Conservation (phyloP, 2,329 filamentous ascomycete species). For the Aureobasidium musti region DNA sequence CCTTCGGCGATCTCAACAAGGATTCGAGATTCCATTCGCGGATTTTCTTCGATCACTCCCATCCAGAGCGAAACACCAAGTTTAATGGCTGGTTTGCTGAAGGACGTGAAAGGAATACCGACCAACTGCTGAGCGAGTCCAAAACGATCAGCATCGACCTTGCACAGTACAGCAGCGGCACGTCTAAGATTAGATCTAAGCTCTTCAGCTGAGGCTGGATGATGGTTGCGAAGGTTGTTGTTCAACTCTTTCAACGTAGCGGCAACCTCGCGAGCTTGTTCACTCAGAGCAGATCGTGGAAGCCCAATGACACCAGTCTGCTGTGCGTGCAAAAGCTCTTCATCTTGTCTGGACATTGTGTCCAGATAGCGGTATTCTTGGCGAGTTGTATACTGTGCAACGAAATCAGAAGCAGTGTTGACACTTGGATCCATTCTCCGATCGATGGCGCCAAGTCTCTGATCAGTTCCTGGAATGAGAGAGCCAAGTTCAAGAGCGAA, state of each 20-base stretch:
- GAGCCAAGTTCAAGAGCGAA: slow-evolving; percentile 94
- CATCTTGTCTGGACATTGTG: slow-evolving; percentile 66
- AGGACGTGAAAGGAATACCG: slow-evolving; percentile 86
- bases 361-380: slow-evolving; percentile 94
- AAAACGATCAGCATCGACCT: slow-evolving; percentile 71
- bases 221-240: slow-evolving; percentile 67
- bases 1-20: slow-evolving; percentile 84
- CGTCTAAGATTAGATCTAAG: slow-evolving; percentile 79
- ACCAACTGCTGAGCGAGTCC: slow-evolving; percentile 85
- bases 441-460: slow-evolving; percentile 80
- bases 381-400: slow-evolving; percentile 94
- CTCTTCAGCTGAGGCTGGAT: slow-evolving; percentile 69
- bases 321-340: slow-evolving; percentile 49
- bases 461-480: slow-evolving; percentile 80
- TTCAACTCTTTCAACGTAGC: slow-evolving; percentile 71
- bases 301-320: slow-evolving; percentile 2
- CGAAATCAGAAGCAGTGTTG: slow-evolving; percentile 92
- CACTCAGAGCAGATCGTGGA: slow-evolving; percentile 14
- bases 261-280: slow-evolving; percentile 50
- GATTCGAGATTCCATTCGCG: slow-evolving; percentile 80
- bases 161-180: slow-evolving; percentile 83
- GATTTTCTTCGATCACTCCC: slow-evolving; percentile 95
- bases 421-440: slow-evolving; percentile 70
- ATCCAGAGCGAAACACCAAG: slow-evolving; percentile 95
- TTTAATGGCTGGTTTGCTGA: slow-evolving; percentile 94